A percentile compares a stretch with the other conserved stretches of the same genome.
Conservation (phyloP, 1,284 basidiomycete genomes). For the Leccinum fallax region DNA sequence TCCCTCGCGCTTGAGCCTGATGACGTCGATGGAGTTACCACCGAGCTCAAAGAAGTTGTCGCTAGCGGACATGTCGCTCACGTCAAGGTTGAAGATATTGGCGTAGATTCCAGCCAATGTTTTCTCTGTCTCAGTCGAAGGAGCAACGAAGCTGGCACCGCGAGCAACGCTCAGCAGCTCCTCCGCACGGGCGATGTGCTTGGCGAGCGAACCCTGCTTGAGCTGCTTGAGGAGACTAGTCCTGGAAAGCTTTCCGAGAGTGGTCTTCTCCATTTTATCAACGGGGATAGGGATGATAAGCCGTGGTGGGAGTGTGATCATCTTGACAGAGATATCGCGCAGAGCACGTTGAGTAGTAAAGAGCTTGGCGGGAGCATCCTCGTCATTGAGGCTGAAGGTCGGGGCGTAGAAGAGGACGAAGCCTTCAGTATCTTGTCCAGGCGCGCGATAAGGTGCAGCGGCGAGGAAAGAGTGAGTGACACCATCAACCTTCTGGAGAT, state of each 20-base stretch:
- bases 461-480: background rate
- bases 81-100: background rate
- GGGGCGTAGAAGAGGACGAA: background rate
- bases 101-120: background rate
- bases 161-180: background rate
- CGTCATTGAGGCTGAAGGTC: background rate
- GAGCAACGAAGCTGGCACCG: background rate
- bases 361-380: background rate
- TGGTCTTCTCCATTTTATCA: background rate
- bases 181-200: background rate
- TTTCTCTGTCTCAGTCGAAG: background rate
- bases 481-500: background rate
- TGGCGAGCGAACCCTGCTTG: background rate
- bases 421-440: background rate
- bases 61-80: background rate
- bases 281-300: background rate
- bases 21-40: background rate
- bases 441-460: background rate
- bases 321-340: background rate
- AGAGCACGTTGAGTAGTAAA: background rate
- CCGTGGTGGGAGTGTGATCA: background rate
- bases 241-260: background rate
- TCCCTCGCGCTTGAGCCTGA: background rate
- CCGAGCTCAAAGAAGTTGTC: background rate
- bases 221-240: background rate